Evolutionary conservation across 352 stramenopile genomes (phyloP).

Genomic region (Globisporangium radiosum): DNA sequence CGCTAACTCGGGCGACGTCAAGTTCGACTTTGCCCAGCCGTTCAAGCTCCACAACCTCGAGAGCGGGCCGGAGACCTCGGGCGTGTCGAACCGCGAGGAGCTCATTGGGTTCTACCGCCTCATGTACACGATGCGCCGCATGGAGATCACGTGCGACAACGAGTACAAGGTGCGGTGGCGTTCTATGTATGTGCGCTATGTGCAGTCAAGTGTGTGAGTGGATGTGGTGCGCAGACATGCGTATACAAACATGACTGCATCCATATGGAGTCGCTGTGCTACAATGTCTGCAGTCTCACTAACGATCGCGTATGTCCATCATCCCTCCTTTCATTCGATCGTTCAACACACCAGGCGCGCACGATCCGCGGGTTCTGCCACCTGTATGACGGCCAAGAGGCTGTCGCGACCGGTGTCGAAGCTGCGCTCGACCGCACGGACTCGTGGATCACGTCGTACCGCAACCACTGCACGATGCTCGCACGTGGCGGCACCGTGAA

Average conservation of each 20-base stretch:
- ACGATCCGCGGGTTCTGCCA: conserved; percentile 99
- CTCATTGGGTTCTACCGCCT: conserved; percentile 95
- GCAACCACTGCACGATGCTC: conserved; percentile 98
- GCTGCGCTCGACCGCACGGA: conserved; percentile 92
- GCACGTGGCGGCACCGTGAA: conserved; percentile 92
- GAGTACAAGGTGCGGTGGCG: conserved; percentile 93
- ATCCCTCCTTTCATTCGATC: no score
- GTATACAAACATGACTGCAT: no score
- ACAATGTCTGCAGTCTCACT: no score
- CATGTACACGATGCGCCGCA: conserved; percentile 99
- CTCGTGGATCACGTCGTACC: conserved; percentile 99
- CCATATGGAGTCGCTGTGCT: no score
- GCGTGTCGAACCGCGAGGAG: conserved; percentile 93
- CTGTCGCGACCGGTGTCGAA: conserved; percentile 97
- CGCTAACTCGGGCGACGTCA: conserved; percentile 38
- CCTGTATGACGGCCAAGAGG: conserved; percentile 99
- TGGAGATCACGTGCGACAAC: conserved; percentile 99
- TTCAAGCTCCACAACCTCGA: conserved; percentile 85
- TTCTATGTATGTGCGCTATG: no score
- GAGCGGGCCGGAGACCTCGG: conserved; percentile 47
- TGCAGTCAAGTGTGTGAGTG: no score
- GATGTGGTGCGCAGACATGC: no score
- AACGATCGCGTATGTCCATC: no score
- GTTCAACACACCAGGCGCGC: conserved; percentile 21
- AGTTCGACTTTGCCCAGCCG: conserved; percentile 58